phyloP scores from a whole-genome alignment of 257 asterid genomes.

The Galeopsis tetrahit region DNA sequence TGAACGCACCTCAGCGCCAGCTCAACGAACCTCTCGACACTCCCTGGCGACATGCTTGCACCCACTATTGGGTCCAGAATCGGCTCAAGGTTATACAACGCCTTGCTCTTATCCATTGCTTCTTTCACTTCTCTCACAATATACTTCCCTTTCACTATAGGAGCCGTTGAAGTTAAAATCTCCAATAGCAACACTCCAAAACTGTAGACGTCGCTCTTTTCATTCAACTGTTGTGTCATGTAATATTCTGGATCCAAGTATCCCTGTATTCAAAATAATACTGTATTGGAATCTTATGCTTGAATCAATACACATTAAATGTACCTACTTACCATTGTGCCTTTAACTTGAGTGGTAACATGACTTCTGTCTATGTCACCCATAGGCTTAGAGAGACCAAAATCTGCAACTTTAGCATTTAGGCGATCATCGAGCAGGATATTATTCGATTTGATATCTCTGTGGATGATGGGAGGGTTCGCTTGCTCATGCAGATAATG shows the following conservation, averaged over 20 bases:
- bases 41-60: conserved; percentile 47
- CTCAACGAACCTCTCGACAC: conserved; percentile 72
- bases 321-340: conserved; percentile 74
- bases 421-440: conserved; percentile 73
- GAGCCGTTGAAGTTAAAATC: conserved; percentile 65
- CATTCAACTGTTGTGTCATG: conserved; percentile 84
- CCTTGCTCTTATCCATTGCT: conserved; percentile 64
- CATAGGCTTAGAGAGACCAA: conserved; percentile 85
- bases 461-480: conserved; percentile 88
- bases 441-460: conserved; percentile 87
- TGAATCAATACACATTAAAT: too few relatives aligned
- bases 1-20: conserved; percentile 72
- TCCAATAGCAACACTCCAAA: conserved; percentile 78
- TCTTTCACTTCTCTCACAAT: conserved; percentile 71
- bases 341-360: conserved; percentile 95
- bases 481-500: conserved; percentile 92
- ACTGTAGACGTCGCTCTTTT: conserved; percentile 94
- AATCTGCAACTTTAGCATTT: conserved; percentile 92
- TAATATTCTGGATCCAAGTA: conserved; percentile 96
- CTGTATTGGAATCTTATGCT: too few relatives aligned
- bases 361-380: conserved; percentile 65
- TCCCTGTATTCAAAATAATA: conserved; percentile 47
- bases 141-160: conserved; percentile 78
- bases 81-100: conserved; percentile 62
- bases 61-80: conserved; percentile 73